phyloP scores from a whole-genome alignment of 257 asterid genomes.

The Petrea volubilis region DNA sequence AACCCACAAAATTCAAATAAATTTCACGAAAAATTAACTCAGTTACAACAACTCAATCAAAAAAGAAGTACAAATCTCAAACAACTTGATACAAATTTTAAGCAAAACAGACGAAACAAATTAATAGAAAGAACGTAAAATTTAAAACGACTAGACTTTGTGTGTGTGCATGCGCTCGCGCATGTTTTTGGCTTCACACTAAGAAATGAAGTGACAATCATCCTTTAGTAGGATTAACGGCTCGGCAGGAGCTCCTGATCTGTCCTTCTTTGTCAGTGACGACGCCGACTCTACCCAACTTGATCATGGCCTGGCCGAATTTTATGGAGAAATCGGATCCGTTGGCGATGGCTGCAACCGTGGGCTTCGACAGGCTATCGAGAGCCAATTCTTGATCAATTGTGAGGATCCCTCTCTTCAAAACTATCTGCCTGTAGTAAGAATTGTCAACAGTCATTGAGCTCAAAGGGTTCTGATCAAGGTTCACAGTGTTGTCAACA shows the following conservation, averaged over 20 bases:
- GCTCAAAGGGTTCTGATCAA: slow-evolving; percentile 51
- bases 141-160: no score
- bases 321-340: slow-evolving; percentile 30
- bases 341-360: slow-evolving; percentile 36
- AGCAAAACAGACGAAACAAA: background rate
- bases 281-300: slow-evolving; percentile 51
- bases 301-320: slow-evolving; percentile 66
- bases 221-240: slow-evolving; percentile 3
- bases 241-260: slow-evolving; percentile 44
- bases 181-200: background rate
- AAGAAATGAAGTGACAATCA: background rate
- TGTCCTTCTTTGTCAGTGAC: slow-evolving; percentile 50
- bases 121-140: background rate
- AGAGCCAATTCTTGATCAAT: slow-evolving; percentile 63
- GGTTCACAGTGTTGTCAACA: slow-evolving; percentile 37
- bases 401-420: slow-evolving; percentile 49
- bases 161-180: no score
- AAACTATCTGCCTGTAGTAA: slow-evolving; percentile 40
- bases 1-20: no score
- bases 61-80: background rate
- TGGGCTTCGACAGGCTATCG: slow-evolving; percentile 36
- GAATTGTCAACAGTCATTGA: slow-evolving; percentile 49
- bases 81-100: background rate
- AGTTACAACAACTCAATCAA: background rate
- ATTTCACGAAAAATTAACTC: no score